Percentiles rank a stretch among this genome's conserved stretches.
Evolutionary conservation across 2,329 filamentous ascomycete genomes (phyloP).

Genomic region (Neonectria faginata): DNA sequence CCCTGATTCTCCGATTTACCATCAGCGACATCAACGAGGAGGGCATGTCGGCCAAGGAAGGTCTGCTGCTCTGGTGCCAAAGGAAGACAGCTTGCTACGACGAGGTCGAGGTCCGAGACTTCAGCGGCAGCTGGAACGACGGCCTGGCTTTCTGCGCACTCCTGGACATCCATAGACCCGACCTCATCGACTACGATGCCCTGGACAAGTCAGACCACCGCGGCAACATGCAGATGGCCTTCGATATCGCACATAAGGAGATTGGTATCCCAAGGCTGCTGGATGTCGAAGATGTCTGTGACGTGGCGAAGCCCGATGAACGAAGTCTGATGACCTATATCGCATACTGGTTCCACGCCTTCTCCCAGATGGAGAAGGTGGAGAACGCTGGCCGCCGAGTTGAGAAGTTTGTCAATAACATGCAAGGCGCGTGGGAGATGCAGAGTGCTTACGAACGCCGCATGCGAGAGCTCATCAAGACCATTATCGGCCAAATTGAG

Average conservation of each 20-base stretch:
- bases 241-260: slow-evolving; percentile 94
- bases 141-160: slow-evolving; percentile 96
- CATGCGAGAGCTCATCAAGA: slow-evolving; percentile 83
- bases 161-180: slow-evolving; percentile 95
- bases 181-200: slow-evolving; percentile 95
- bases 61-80: slow-evolving; percentile 95
- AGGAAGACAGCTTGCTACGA: slow-evolving; percentile 99
- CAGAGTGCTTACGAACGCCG: slow-evolving; percentile 94
- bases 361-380: slow-evolving; percentile 98
- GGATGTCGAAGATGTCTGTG: slow-evolving; percentile 97
- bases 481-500: slow-evolving; percentile 78
- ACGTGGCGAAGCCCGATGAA: slow-evolving; percentile 95
- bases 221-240: slow-evolving; percentile 98
- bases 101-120: slow-evolving; percentile 94
- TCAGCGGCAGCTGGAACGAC: slow-evolving; percentile 96
- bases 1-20: slow-evolving; percentile 95
- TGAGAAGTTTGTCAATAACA: slow-evolving; percentile 98
- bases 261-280: slow-evolving; percentile 96
- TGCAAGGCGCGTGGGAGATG: slow-evolving; percentile 99
- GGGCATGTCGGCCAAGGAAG: slow-evolving; percentile 97
- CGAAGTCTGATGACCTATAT: slow-evolving; percentile 99
- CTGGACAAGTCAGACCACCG: slow-evolving; percentile 94
- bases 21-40: slow-evolving; percentile 99
- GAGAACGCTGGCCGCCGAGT: slow-evolving; percentile 96
- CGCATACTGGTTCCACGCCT: slow-evolving; percentile 99